Evolutionary conservation across 306 rosid species (phyloP).

Genomic region (Sphenostylis stenocarpa): DNA sequence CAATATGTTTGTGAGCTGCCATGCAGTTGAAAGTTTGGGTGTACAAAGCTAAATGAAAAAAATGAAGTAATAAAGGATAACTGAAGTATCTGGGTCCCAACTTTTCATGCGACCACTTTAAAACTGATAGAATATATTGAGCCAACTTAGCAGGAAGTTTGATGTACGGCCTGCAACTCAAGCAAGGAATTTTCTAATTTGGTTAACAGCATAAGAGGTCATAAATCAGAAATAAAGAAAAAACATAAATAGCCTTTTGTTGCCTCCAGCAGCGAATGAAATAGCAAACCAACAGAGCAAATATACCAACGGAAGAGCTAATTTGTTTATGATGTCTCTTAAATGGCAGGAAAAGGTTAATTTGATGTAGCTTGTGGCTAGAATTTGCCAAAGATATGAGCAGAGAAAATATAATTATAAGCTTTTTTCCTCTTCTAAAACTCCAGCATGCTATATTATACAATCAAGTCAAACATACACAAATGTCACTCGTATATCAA

Average conservation of each 20-base stretch:
- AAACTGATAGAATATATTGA: conserved; percentile 46
- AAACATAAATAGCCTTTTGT: background rate
- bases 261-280: conserved; percentile 21
- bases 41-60: conserved; percentile 58
- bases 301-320: background rate
- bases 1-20: conserved; percentile 66
- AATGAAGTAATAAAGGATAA: conserved; percentile 53
- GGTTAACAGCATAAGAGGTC: conserved; percentile 26
- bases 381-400: conserved; percentile 18
- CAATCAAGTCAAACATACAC: conserved; percentile 18
- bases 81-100: conserved; percentile 47
- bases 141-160: conserved; percentile 72
- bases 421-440: conserved; percentile 5
- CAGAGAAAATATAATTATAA: conserved; percentile 10
- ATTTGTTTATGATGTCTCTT: conserved; percentile 4
- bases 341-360: conserved; percentile 25
- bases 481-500: conserved; percentile 21
- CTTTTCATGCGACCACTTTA: conserved; percentile 58
- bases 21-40: conserved; percentile 66
- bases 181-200: conserved; percentile 28
- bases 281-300: conserved; percentile 19
- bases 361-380: background rate
- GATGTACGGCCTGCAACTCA: conserved; percentile 65
- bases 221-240: conserved; percentile 29
- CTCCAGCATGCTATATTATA: background rate